Conservation (phyloP, 495 filamentous ascomycete genomes). For the Delitschia confertaspora region DNA sequence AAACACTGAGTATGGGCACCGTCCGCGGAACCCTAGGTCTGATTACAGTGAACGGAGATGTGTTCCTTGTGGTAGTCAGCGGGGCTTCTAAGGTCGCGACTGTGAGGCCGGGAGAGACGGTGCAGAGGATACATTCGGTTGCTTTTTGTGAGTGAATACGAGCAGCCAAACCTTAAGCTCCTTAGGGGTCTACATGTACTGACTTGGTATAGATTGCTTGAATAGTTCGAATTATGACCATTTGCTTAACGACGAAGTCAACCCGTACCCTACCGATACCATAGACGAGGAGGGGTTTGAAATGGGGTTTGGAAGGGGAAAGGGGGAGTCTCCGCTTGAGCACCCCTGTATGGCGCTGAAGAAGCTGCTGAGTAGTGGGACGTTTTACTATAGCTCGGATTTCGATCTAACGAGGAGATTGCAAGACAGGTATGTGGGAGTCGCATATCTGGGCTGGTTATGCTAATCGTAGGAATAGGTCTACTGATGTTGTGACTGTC, state of each 20-base stretch:
- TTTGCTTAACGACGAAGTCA: conserved; percentile 53
- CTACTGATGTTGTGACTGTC: conserved; percentile 32
- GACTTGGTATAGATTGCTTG: conserved; percentile 56
- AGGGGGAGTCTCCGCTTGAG: conserved; percentile 59
- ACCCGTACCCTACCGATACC: conserved; percentile 44
- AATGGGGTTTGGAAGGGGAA: conserved; percentile 50
- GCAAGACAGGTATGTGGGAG: conserved; percentile 65
- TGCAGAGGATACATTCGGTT: conserved; percentile 77
- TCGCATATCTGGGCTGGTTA: background rate
- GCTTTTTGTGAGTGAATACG: conserved; percentile 59
- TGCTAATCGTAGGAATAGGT: conserved; percentile 13
- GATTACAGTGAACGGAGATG: conserved; percentile 73
- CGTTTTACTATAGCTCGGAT: conserved; percentile 94
- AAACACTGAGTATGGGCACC: conserved; percentile 58
- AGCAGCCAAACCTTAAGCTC: background rate
- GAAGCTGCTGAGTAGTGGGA: conserved; percentile 88
- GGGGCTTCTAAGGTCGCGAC: conserved; percentile 67
- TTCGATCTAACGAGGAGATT: conserved; percentile 92
- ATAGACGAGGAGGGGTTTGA: conserved; percentile 43
- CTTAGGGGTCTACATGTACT: conserved; percentile 2
- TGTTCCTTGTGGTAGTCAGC: conserved; percentile 89
- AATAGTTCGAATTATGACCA: conserved; percentile 76
- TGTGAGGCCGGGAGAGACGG: conserved; percentile 75
- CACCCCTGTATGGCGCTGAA: conserved; percentile 85
- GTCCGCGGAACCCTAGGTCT: conserved; percentile 85